phyloP scores from a whole-genome alignment of 2,329 filamentous ascomycete species.

The Aureobasidium sp. region DNA sequence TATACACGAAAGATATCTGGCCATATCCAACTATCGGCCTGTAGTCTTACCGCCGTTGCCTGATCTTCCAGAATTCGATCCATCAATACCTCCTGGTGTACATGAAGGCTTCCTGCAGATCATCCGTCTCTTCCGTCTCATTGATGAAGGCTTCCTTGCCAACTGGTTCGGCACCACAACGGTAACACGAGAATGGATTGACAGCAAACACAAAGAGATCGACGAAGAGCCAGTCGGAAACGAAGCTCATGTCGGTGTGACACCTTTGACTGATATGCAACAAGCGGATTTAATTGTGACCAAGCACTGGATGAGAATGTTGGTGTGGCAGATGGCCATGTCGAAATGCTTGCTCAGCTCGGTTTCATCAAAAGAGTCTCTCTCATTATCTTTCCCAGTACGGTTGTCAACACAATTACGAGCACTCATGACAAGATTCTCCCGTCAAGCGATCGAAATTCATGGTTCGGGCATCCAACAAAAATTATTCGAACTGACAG shows the following conservation, averaged over 20 bases:
- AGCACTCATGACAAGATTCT: slow-evolving; percentile 36
- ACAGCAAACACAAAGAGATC: slow-evolving; percentile 38
- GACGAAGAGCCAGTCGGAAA: slow-evolving; percentile 29
- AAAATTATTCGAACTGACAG: slow-evolving; percentile 55
- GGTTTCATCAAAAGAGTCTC: slow-evolving; percentile 14
- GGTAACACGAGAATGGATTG: slow-evolving; percentile 39
- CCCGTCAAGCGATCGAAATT: slow-evolving; percentile 43
- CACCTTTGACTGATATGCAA: slow-evolving; percentile 35
- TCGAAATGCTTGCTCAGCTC: slow-evolving; percentile 40
- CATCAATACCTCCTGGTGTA: slow-evolving; percentile 32
- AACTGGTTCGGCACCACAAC: slow-evolving; percentile 32
- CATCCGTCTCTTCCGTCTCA: slow-evolving; percentile 39
- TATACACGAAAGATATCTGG: slow-evolving; percentile 51
- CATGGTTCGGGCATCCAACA: slow-evolving; percentile 52
- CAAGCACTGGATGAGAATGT: slow-evolving; percentile 42
- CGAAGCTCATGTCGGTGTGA: slow-evolving; percentile 11
- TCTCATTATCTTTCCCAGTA: slow-evolving; percentile 41
- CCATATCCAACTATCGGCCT: slow-evolving; percentile 44
- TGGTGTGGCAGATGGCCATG: slow-evolving; percentile 46
- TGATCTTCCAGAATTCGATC: slow-evolving; percentile 35
- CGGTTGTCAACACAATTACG: slow-evolving; percentile 39
- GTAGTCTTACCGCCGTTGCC: slow-evolving; percentile 35
- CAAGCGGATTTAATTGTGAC: slow-evolving; percentile 46
- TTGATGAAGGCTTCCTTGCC: slow-evolving; percentile 39
- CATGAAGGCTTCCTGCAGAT: slow-evolving; percentile 39